Evolutionary conservation across 1,284 basidiomycete species (phyloP), one percentile per base, ranked within the genome.

Genomic region (Prillingera fragicola): DNA sequence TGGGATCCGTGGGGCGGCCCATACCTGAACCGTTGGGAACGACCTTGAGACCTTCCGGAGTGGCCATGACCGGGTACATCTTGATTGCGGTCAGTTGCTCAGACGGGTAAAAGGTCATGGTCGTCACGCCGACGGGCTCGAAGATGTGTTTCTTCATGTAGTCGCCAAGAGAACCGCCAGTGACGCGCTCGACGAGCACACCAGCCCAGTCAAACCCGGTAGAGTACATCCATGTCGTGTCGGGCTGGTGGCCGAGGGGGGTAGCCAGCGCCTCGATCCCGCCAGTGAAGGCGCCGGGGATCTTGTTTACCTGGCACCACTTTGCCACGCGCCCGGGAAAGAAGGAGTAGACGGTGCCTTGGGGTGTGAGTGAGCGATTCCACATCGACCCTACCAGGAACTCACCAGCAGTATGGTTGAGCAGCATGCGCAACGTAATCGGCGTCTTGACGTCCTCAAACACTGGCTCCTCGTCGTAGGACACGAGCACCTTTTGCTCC

Each of bases 41-140:
- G 22, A 44, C 40, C 21, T 41, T 17, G 43, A n/a, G n/a, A n/a
- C 55, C 41, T 13, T 49, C 50, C 1, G 24, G n/a, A 8, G n/a
- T n/a, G n/a, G n/a, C 47, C 33, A 12, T 54, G 44, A 18, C 17
- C 34, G 34, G 45, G 50, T 23, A 59, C 34, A 8, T 45, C 41
- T 53, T 57, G 57, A 34, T 55, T 55, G 15, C 33, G 25, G 3
- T 15, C 18, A 48, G 26, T 12, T 23, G 46, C 5, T 42, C 41
- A 4, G 49, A 51, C 1, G 63, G 62, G 41, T 55, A 55, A 48
- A 69, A 69, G 6, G 58, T 54, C 13, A 63, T 45, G 14, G 36
- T 41, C 9, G 28, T 52, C n/a, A 67, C 36, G 21, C 59, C 59
- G 31, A 62, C 45, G 1, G 65, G 66, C 4, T 43, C 41, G 39